Evolutionary conservation across 371 early-diverging fungal genomes (phyloP).

Genomic region (Apophysomyces ossiformis): DNA sequence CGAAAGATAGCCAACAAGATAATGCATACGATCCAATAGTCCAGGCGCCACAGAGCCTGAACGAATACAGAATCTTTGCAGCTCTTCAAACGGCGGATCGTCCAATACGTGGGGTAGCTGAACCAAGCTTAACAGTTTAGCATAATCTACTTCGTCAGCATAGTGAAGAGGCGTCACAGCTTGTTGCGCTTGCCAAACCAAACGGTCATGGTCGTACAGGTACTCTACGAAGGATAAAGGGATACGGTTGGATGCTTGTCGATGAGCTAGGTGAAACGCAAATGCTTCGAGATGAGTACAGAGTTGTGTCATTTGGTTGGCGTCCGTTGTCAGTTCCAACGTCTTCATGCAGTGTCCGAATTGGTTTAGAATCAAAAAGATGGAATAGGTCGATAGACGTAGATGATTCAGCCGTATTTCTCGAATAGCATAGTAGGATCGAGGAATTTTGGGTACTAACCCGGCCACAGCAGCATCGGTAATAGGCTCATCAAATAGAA

Average conservation of each 20-base stretch:
- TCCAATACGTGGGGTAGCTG: conserved; percentile 6
- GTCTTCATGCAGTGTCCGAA: conserved; percentile 1
- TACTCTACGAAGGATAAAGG: conserved; percentile 15
- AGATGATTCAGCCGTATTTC: conserved; percentile 2
- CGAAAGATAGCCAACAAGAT: background rate
- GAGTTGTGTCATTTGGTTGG: conserved; percentile 10
- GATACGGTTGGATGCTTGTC: conserved; percentile 17
- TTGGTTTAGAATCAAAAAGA: background rate
- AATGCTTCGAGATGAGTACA: conserved; percentile 17
- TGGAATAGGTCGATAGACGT: background rate
- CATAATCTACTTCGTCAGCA: conserved; percentile 2
- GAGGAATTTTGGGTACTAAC: background rate
- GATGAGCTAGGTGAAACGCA: conserved; percentile 11
- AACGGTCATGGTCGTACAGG: background rate
- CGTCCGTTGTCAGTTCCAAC: background rate
- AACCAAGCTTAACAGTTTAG: background rate
- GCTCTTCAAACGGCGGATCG: conserved; percentile 17
- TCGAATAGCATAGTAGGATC: conserved; percentile 1
- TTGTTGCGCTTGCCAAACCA: conserved; percentile 4
- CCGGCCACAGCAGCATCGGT: background rate
- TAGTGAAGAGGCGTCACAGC: conserved; percentile 6
- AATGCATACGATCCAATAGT: background rate
- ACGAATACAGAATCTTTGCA: background rate
- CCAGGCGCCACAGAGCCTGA: background rate
- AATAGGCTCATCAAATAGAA: background rate